These are phyloP conservation scores for Nissolia schottii DNA, from an alignment of 306 rosid genomes.

Conservation along the genomic window DNA sequence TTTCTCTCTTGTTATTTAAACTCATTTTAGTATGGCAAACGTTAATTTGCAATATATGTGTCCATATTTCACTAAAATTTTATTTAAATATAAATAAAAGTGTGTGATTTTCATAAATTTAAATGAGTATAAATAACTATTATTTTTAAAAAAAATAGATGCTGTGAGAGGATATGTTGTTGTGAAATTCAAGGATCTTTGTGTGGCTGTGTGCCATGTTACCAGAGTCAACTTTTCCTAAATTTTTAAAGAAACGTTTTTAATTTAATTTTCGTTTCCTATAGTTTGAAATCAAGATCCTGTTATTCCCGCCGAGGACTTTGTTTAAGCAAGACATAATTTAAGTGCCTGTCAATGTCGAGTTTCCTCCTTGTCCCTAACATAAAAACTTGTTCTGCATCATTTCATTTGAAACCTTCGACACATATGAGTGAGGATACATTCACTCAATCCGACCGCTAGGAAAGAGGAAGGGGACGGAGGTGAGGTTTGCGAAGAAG, in stretches of 20 bases:
- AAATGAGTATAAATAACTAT: too few species aligned
- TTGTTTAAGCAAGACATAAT: background rate
- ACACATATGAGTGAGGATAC: too few species aligned
- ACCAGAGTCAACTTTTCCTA: conserved; percentile 34
- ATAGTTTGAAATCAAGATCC: conserved; percentile 35
- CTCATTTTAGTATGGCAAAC: too few species aligned
- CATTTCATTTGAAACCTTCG: background rate
- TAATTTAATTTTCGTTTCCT: too few species aligned
- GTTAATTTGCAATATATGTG: too few species aligned
- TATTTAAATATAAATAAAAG: too few species aligned
- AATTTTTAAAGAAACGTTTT: conserved; percentile 32
- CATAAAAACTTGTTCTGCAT: background rate
- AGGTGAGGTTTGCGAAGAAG: too few species aligned
- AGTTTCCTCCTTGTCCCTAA: background rate
- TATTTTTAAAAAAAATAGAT: background rate
- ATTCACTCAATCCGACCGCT: too few species aligned
- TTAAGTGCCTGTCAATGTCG: background rate
- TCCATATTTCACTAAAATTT: too few species aligned
- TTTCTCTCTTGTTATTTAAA: background rate
- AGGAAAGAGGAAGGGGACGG: too few species aligned
- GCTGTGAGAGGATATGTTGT: conserved; percentile 48
- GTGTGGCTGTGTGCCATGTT: background rate
- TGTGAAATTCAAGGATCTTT: conserved; percentile 41
- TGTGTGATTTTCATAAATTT: too few species aligned
- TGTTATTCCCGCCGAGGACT: conserved; percentile 51